Evolutionary conservation across 495 filamentous ascomycete species (phyloP).

Genomic region (Aspergillus indologenus): DNA sequence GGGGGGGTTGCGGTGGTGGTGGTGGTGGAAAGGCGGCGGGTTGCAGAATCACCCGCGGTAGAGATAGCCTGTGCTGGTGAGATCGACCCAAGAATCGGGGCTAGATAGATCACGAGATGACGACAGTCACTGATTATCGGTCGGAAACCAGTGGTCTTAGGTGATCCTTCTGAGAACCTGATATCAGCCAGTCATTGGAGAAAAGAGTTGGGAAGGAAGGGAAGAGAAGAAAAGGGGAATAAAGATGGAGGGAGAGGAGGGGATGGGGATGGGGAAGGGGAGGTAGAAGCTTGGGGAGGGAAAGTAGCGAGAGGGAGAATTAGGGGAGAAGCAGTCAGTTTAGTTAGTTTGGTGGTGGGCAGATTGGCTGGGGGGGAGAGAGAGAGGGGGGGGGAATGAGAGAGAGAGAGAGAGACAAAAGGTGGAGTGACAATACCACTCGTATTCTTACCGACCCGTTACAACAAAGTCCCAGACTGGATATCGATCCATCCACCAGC

Average conservation of each 20-base stretch:
- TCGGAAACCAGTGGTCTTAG: not conserved
- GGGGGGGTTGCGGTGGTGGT: not conserved
- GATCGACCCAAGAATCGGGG: not conserved
- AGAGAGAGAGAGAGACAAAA: not conserved
- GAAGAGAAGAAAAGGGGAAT: not conserved
- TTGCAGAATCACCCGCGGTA: constrained; percentile 16
- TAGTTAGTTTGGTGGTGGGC: not conserved
- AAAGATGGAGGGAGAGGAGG: not conserved
- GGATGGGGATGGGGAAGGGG: not conserved
- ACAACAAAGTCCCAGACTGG: not conserved
- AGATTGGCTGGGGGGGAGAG: not conserved
- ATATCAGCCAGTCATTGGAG: not conserved
- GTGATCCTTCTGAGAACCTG: not conserved
- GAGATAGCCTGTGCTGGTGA: constrained; percentile 2
- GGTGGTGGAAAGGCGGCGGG: constrained; percentile 10
- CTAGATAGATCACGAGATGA: not conserved
- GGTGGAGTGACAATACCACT: constrained; percentile 2
- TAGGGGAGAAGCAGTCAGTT: not conserved
- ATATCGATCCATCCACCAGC: not conserved
- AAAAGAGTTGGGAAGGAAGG: not conserved
- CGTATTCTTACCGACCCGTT: constrained; percentile 1
- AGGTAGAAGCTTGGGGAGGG: not conserved
- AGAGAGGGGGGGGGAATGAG: not conserved
- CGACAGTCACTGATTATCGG: not conserved
- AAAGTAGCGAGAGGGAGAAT: not conserved